phyloP scores from a whole-genome alignment of 129 eudicot species.

The Tanacetum coccineum region DNA sequence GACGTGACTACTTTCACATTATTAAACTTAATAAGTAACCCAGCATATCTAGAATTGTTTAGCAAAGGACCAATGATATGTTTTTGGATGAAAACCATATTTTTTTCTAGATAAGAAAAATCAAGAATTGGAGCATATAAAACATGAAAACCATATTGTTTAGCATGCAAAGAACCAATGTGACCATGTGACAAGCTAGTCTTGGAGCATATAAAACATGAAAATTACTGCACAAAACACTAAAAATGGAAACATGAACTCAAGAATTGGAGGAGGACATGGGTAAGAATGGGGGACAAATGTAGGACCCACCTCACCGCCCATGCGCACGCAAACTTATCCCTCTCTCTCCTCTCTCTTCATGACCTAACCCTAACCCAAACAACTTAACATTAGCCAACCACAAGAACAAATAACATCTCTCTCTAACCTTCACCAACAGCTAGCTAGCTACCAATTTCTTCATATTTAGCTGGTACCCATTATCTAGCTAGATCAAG shows the following conservation, averaged over 20 bases:
- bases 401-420: conserved; percentile 17
- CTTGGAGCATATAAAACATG: conserved; percentile 9
- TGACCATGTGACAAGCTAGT: conserved; percentile 22
- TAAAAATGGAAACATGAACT: conserved; percentile 23
- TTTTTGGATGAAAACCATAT: too few species aligned
- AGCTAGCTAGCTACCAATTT: conserved; percentile 29
- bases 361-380: conserved; percentile 74
- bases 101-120: not conserved
- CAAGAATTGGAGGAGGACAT: conserved; percentile 36
- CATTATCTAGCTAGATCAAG: not conserved
- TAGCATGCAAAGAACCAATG: too few species aligned
- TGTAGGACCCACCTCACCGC: conserved; percentile 57
- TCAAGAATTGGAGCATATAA: too few species aligned
- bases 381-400: conserved; percentile 31
- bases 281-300: conserved; percentile 37
- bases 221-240: conserved; percentile 22
- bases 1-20: too few species aligned
- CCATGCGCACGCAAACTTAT: conserved; percentile 80
- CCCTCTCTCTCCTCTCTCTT: conserved; percentile 27
- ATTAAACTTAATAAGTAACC: too few species aligned
- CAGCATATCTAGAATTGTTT: too few species aligned
- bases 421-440: conserved; percentile 44
- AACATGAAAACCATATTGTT: too few species aligned
- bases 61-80: too few species aligned
- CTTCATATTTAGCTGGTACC: conserved; percentile 21